phyloP scores from a whole-genome alignment of 1,284 basidiomycete species.

The Cutaneotrichosporon mucoides region DNA sequence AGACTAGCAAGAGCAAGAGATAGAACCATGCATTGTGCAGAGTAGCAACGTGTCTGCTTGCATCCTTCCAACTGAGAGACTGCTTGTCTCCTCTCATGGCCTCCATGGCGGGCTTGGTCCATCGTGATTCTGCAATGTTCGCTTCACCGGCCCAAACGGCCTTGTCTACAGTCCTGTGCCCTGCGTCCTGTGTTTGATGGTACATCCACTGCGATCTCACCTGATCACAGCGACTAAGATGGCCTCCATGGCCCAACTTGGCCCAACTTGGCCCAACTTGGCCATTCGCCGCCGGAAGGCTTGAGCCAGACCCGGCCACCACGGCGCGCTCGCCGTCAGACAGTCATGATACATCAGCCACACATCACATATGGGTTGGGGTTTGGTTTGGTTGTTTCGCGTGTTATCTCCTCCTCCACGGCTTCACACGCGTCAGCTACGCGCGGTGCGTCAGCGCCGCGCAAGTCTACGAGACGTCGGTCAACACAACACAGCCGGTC shows the following conservation, averaged over 20 bases:
- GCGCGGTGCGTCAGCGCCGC: background rate
- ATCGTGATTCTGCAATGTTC: no score
- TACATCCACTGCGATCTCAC: no score
- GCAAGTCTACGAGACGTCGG: background rate
- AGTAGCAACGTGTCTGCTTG: background rate
- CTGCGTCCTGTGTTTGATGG: no score
- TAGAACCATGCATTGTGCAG: background rate
- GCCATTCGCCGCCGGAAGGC: no score
- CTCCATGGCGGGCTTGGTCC: no score
- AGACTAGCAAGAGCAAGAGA: background rate
- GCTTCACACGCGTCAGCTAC: conserved; percentile 1
- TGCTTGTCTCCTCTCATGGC: no score
- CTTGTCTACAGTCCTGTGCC: no score
- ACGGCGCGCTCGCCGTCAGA: background rate
- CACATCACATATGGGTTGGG: background rate
- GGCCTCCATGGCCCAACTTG: no score
- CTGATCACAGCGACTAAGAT: background rate
- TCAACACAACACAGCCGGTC: background rate
- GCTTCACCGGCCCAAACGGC: no score
- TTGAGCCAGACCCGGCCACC: background rate
- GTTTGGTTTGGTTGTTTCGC: background rate
- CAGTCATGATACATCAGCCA: conserved; percentile 12
- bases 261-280: no score
- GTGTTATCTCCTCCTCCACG: background rate
- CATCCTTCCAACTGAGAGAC: no score